Evolutionary conservation across 2,329 filamentous ascomycete species (phyloP).

Genomic region (Cladosporium sp.): DNA sequence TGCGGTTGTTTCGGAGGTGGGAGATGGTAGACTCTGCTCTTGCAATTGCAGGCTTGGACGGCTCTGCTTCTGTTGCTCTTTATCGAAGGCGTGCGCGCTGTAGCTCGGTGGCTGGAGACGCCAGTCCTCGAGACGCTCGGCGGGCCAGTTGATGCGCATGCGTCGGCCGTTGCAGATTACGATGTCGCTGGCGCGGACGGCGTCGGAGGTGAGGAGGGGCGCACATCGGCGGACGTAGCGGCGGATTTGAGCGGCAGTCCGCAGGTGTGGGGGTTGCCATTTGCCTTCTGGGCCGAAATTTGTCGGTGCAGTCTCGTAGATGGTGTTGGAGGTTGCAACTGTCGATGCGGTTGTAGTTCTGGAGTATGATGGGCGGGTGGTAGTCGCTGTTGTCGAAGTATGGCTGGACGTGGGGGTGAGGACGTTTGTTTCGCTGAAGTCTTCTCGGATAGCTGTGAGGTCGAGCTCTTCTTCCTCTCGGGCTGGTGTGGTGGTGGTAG

Average conservation of each 20-base stretch:
- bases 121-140: slow-evolving; percentile 40
- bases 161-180: slow-evolving; percentile 40
- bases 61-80: slow-evolving; percentile 1
- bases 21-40: no score
- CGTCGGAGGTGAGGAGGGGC: slow-evolving; percentile 41
- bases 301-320: slow-evolving; percentile 27
- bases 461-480: slow-evolving; percentile 35
- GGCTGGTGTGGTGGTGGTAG: slow-evolving; percentile 16
- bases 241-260: slow-evolving; percentile 34
- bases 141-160: slow-evolving; percentile 41
- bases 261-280: slow-evolving; percentile 32
- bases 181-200: slow-evolving; percentile 44
- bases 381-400: slow-evolving; percentile 4
- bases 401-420: slow-evolving; percentile 7
- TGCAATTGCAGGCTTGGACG: neutral
- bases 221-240: slow-evolving; percentile 47
- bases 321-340: slow-evolving; percentile 28
- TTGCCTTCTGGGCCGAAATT: slow-evolving; percentile 32
- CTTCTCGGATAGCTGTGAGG: slow-evolving; percentile 31
- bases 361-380: slow-evolving; percentile 19
- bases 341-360: slow-evolving; percentile 26
- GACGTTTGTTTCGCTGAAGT: slow-evolving; percentile 14
- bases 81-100: slow-evolving; percentile 12
- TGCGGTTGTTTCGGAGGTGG: neutral
- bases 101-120: slow-evolving; percentile 43